A percentile compares a stretch with the other conserved stretches of the same genome.
phyloP scores from a whole-genome alignment of 2,329 filamentous ascomycete species.

The Hymenoscyphus linearis region DNA sequence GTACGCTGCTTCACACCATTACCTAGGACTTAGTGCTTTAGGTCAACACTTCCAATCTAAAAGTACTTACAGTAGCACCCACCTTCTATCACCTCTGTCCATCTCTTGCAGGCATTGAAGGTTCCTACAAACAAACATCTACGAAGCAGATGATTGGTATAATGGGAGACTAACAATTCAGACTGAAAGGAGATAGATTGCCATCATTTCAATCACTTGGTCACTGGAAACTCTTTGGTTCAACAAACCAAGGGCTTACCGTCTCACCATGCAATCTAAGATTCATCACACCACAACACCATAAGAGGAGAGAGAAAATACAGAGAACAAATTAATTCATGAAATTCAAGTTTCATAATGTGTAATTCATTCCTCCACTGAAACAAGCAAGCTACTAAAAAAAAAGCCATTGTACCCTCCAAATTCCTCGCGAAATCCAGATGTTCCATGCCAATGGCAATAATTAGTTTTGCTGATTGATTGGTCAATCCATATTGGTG shows the following conservation, averaged over 20 bases:
- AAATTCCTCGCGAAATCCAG: background rate
- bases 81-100: too few species aligned
- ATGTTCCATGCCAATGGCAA: background rate
- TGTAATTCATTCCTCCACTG: background rate
- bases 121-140: too few species aligned
- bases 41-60: too few species aligned
- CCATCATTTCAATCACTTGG: background rate
- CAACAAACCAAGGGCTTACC: too few species aligned
- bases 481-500: background rate
- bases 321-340: background rate
- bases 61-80: too few species aligned
- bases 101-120: too few species aligned
- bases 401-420: background rate
- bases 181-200: too few species aligned
- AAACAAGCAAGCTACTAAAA: background rate
- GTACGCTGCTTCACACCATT: too few species aligned
- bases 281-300: background rate
- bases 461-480: background rate
- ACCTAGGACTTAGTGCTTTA: too few species aligned
- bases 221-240: too few species aligned
- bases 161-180: too few species aligned
- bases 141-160: too few species aligned
- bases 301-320: background rate
- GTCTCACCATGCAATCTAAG: background rate
- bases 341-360: background rate